These are phyloP conservation scores for Boechera retrofracta DNA, from an alignment of 345 rosid species.

Conservation along the genomic window DNA sequence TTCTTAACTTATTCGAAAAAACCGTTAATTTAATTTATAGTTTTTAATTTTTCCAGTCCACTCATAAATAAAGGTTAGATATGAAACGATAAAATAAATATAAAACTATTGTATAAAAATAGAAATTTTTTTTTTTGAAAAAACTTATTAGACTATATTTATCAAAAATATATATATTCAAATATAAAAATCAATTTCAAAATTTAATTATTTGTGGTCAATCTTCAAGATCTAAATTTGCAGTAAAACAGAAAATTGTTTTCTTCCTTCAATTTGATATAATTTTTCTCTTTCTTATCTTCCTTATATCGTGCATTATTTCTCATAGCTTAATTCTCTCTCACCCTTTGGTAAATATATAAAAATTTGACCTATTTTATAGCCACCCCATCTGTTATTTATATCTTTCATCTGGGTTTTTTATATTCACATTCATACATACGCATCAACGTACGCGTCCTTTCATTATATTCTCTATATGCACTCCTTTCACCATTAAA, in stretches of 20 bases:
- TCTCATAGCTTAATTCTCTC: constrained; percentile 47
- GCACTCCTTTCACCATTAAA: constrained; percentile 46
- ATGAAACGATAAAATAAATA: background rate
- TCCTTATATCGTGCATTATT: constrained; percentile 46
- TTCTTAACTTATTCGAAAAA: background rate
- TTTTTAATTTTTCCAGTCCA: background rate
- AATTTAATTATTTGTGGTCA: constrained; percentile 34
- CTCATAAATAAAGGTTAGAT: constrained; percentile 15
- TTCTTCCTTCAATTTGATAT: constrained; percentile 31
- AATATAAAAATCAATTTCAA: background rate
- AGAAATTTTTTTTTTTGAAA: constrained; percentile 10
- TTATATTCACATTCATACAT: constrained; percentile 32
- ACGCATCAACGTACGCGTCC: constrained; percentile 38
- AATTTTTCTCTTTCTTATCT: constrained; percentile 1
- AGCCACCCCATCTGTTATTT: constrained; percentile 43
- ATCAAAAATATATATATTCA: background rate
- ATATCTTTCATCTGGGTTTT: constrained; percentile 49
- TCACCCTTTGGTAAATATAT: constrained; percentile 50
- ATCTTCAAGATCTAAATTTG: constrained; percentile 34
- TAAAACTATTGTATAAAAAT: background rate
- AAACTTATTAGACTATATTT: constrained; percentile 35
- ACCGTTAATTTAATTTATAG: background rate
- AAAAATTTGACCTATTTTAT: constrained; percentile 40
- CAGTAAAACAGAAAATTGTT: constrained; percentile 42
- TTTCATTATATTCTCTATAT: constrained; percentile 36